Evolutionary conservation across 805 yeast genomes (phyloP).

Genomic region (Brettanomyces nanus): DNA sequence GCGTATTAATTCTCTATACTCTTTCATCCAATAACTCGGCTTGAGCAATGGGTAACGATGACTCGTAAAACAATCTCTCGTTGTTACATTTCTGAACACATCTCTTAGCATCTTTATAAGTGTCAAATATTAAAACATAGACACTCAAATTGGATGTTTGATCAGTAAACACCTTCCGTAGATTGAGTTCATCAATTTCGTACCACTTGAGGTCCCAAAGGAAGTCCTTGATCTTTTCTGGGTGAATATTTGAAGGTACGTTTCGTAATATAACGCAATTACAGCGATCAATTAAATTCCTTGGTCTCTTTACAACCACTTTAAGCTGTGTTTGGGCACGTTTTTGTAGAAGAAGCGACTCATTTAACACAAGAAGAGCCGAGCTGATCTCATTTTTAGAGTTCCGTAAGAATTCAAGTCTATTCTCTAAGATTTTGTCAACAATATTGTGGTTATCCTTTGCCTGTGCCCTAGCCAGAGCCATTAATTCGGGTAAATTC

Average conservation of each 20-base stretch:
- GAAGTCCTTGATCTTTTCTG: conserved; percentile 25
- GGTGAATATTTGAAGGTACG: conserved; percentile 36
- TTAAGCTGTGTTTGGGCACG: conserved; percentile 1
- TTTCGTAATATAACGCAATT: conserved; percentile 34
- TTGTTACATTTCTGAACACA: conserved; percentile 52
- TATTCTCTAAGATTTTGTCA: neutral
- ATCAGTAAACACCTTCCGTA: conserved; percentile 10
- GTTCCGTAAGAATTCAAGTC: neutral
- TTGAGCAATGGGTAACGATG: conserved; percentile 20
- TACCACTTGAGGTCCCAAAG: conserved; percentile 46
- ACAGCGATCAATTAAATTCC: conserved; percentile 3
- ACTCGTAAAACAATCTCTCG: conserved; percentile 21
- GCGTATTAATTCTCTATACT: neutral
- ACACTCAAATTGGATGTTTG: conserved; percentile 10
- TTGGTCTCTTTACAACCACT: neutral
- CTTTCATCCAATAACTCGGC: conserved; percentile 25
- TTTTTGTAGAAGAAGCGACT: neutral
- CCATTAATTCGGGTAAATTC: conserved; percentile 4
- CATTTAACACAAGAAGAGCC: neutral
- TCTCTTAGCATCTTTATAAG: conserved; percentile 36
- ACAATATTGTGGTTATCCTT: neutral
- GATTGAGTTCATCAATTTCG: conserved; percentile 12
- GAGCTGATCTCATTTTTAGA: neutral
- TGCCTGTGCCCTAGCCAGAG: neutral
- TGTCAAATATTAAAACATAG: conserved; percentile 38